Conservation (phyloP, 768 basidiomycete genomes). For the Brasilioporus rufonigricans region DNA sequence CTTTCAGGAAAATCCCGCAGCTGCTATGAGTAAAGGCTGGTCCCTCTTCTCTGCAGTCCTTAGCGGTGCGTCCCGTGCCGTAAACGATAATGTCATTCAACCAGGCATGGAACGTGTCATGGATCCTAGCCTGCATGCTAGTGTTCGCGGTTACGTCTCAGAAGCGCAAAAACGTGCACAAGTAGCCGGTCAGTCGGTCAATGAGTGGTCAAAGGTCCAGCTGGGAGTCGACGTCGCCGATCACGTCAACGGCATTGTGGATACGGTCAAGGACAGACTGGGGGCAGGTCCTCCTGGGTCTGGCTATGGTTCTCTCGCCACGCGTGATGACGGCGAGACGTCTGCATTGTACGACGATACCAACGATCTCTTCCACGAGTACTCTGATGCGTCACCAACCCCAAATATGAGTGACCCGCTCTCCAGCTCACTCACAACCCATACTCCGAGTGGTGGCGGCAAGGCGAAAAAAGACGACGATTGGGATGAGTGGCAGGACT, state of each 20-base stretch:
- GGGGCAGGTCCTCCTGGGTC: constrained; percentile 52
- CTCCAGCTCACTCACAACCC: constrained; percentile 5
- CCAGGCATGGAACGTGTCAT: constrained; percentile 79
- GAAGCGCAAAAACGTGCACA: constrained; percentile 68
- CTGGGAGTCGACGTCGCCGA: constrained; percentile 86
- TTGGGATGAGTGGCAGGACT: constrained; percentile 84
- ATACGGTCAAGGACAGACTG: constrained; percentile 56
- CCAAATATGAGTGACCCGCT: constrained; percentile 11
- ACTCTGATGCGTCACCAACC: constrained; percentile 19
- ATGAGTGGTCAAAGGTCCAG: constrained; percentile 73
- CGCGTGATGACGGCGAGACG: constrained; percentile 50
- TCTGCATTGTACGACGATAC: constrained; percentile 63
- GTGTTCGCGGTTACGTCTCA: constrained; percentile 67
- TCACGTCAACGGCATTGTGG: constrained; percentile 68
- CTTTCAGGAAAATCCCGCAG: constrained; percentile 81
- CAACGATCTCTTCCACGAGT: constrained; percentile 57
- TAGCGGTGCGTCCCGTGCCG: constrained; percentile 70
- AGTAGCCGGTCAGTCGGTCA: constrained; percentile 59
- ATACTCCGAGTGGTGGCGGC: constrained; percentile 5
- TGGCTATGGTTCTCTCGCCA: constrained; percentile 49
- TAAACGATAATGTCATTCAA: constrained; percentile 86
- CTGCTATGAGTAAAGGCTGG: constrained; percentile 92
- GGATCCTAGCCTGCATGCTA: constrained; percentile 79
- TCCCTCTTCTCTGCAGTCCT: constrained; percentile 89
- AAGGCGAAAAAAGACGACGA: constrained; percentile 45